Evolutionary conservation across 768 basidiomycete genomes (phyloP), one percentile per base, ranked within the genome.

Genomic region (Xerocomellus amylosporus): DNA sequence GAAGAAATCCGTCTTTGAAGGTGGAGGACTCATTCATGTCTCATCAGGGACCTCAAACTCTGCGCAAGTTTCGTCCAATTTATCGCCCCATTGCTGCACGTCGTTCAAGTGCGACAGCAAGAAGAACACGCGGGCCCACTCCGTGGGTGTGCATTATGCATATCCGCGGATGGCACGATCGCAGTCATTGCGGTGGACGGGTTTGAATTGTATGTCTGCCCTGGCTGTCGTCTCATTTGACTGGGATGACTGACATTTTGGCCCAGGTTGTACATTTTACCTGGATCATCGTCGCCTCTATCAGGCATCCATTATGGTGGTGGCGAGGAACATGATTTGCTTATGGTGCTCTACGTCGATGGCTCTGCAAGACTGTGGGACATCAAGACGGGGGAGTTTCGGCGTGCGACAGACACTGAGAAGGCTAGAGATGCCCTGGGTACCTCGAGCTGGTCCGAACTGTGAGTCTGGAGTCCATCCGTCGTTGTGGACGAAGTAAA

Each of bases 361-460:
- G 84, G 81, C 2, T 82, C 86, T 50, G 90, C 89, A 1, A 77
- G 97, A 39, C 71, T 95, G 2, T 99, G 97, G 93, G 91, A 98
- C 62, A 74, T 86, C 15, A 82, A 83, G 56, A 88, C 86, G 0
- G 80, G 80, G 53, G 94, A 97, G 62, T 87, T 98, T 61, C 82
- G 92, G 79, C 75, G 96, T 46, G 90, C 93, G 0, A 90, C 90
- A 80, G 78, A 78, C 6, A 60, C 76, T 8, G 87, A 87, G 39
- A 93, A 89, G 64, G 92, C 87, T 0, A 80, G 83, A 46, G 92
- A 93, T 46, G 75, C 93, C 52, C 62, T 96, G 5, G 68, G 65
- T 2, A 80, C 88, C 64, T 86, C 87, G 0, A 82, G 81, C 1
- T 98, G 95, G 96, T 70, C 71, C 17, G 78, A 84, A 49, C 64